Evolutionary conservation across 192 early-diverging fungal species (phyloP).

Genomic region (Linnemannia hyalina): DNA sequence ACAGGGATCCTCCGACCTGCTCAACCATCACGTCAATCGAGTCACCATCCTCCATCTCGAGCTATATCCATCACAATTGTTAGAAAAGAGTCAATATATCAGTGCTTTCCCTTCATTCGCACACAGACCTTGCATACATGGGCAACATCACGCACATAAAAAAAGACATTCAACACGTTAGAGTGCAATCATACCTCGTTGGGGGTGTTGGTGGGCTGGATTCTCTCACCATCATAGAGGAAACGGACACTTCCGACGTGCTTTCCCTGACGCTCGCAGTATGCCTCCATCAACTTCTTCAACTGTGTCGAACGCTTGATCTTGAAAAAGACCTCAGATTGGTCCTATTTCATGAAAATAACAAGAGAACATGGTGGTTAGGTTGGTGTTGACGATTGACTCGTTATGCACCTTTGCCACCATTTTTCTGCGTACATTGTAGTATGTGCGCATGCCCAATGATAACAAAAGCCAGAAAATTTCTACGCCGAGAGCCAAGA

Average conservation of each 20-base stretch:
- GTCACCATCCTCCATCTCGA: constrained; percentile 96
- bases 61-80: constrained; percentile 56
- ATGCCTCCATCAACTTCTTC: constrained; percentile 95
- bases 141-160: background rate
- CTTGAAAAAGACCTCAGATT: constrained; percentile 91
- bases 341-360: constrained; percentile 66
- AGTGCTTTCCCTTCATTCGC: background rate
- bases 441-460: background rate
- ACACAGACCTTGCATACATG: background rate
- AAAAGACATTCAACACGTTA: background rate
- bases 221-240: constrained; percentile 90
- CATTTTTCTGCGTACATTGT: background rate
- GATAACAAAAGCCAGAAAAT: no score
- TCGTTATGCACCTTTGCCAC: constrained; percentile 11
- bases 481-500: background rate
- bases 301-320: constrained; percentile 94
- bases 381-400: background rate
- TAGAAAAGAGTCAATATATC: background rate
- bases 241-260: constrained; percentile 86
- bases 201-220: constrained; percentile 85
- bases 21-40: constrained; percentile 95
- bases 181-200: constrained; percentile 73
- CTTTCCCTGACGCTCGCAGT: constrained; percentile 89
- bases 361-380: background rate
- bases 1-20: constrained; percentile 79